Conservation (phyloP, 1,284 basidiomycete genomes). For the Athelia psychrophila region DNA sequence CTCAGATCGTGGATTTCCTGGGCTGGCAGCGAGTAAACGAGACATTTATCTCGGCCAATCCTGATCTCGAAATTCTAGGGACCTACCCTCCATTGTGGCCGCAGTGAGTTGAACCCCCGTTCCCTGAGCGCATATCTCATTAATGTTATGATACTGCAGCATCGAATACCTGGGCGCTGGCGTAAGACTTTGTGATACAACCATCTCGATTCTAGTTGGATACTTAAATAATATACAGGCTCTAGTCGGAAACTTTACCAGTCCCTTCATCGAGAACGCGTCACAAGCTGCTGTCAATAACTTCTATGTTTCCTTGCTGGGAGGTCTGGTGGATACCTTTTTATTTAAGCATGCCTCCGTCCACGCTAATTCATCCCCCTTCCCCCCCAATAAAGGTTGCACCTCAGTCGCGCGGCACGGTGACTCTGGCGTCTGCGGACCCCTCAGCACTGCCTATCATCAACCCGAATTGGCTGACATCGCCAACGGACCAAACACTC, state of each 20-base stretch:
- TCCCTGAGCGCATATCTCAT: background rate
- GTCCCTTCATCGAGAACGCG: background rate
- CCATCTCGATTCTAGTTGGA: background rate
- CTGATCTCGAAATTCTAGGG: background rate
- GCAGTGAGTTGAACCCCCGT: background rate
- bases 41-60: background rate
- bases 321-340: background rate
- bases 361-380: background rate
- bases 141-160: background rate
- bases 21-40: background rate
- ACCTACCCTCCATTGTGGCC: background rate
- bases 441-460: background rate
- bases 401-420: background rate
- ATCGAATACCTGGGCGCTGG: background rate
- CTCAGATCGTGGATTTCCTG: background rate
- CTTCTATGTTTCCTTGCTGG: background rate
- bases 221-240: background rate
- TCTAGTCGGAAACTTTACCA: background rate
- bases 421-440: background rate
- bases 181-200: background rate
- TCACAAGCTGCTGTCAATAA: background rate
- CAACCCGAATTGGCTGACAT: background rate
- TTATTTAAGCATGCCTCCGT: background rate
- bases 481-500: background rate
- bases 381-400: background rate